Base-by-base conservation (phyloP, 31 red algal species). In the Asparagopsis taxiformis region DNA sequence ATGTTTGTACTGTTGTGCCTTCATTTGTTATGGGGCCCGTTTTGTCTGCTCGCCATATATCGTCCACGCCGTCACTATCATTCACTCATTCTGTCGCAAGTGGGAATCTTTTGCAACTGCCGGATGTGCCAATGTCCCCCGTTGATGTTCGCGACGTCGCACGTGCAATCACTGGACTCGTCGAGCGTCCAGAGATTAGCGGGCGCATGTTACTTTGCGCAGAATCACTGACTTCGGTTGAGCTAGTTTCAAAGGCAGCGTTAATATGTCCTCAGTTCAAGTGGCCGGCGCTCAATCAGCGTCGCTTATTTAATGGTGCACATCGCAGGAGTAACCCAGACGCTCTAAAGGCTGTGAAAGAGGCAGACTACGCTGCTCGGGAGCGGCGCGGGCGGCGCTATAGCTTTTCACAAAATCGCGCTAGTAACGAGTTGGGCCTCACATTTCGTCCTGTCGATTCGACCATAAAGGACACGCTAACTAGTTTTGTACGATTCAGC, bases 1-100 rank as follows among this genome's bases (percentile, higher is more conserved):
- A 81, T 57, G 77, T 81, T 20, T 81, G 77, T 54, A 70, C 77
- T 35, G 77, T 81, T 16, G 59, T 81, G 49, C 77, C 77, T 20
- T 81, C 77, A 1, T 81, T 70, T 17, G 30, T 81, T 33, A 22
- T 81, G n/a, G 77, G 77, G 26, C 77, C 77, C 2, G 36, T 81
- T 25, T 46, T 81, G n/a, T 81, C 64, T 25, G 6, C 63, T 25
- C 50, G 65, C 8, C 77, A 81, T 15, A 23, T 81, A 9, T 1
- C 10, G 2, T 36, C 63, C 51, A 81, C 77, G 24, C 77, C 77
- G 33, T 70, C 64, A 16, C 9, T 81, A 10, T 20, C 38, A 3
- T 78, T 78, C 49, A 55, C 65, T 33, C 53, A 78, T 2, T 52
- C 59, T 37, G 31, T 78, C 23, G 74, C 74, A 8, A 54, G 26